Percentiles rank a stretch among this genome's conserved stretches.
These are phyloP conservation scores for Coniochaeta ligniaria DNA, from an alignment of 2,329 filamentous ascomycete genomes.

Conservation along the genomic window DNA sequence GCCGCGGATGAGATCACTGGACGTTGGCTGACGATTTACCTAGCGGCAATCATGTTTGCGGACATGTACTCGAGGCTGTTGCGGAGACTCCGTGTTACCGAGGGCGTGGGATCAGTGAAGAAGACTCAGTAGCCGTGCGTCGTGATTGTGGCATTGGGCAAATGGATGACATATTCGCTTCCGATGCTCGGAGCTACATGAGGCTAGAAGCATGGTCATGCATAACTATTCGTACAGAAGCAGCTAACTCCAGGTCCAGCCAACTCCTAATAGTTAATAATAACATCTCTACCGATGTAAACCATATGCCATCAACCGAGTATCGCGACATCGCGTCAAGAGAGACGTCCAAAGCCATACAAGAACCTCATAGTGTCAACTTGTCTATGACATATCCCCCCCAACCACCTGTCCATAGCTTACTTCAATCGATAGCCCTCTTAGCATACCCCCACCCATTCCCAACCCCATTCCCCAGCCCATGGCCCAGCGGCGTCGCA, in stretches of 20 bases:
- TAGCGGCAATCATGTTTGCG: constrained; percentile 41
- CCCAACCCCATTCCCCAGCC: constrained; percentile 37
- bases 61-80: constrained; percentile 50
- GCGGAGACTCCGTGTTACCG: constrained; percentile 26
- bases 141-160: background rate
- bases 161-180: background rate
- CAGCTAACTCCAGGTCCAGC: constrained; percentile 1
- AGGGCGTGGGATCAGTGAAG: constrained; percentile 21
- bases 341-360: background rate
- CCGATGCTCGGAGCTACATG: too few species aligned
- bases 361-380: background rate
- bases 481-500: constrained; percentile 50
- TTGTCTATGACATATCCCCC: background rate
- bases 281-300: background rate
- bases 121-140: constrained; percentile 30
- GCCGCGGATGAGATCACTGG: background rate
- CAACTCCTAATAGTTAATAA: constrained; percentile 1
- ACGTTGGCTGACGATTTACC: background rate
- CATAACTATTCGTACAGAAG: background rate
- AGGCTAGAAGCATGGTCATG: too few species aligned
- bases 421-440: constrained; percentile 35
- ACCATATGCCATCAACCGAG: background rate
- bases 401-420: background rate
- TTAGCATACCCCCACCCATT: constrained; percentile 57
- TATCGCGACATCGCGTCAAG: background rate